These are phyloP conservation scores for Penicillium sp. DNA, from an alignment of 2,329 filamentous ascomycete genomes.

Conservation along the genomic window DNA sequence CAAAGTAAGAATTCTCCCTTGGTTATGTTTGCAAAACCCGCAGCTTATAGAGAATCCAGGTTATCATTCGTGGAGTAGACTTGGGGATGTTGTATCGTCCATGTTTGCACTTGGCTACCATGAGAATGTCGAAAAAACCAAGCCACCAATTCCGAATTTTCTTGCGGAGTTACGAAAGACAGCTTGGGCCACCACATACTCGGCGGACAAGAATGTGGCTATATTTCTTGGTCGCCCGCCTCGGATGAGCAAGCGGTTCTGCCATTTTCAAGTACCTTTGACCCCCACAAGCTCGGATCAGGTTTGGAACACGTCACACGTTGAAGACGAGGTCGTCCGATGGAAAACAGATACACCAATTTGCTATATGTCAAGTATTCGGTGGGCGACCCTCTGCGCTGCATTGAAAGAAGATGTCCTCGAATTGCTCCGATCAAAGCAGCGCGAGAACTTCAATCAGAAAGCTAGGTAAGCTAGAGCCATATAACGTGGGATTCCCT, in stretches of 20 bases:
- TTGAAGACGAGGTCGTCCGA: not conserved
- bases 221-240: constrained; percentile 51
- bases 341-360: constrained; percentile 5
- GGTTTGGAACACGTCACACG: constrained; percentile 10
- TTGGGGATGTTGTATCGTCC: constrained; percentile 48
- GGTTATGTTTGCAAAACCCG: not conserved
- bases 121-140: constrained; percentile 35
- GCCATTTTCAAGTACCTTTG: constrained; percentile 35
- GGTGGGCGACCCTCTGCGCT: constrained; percentile 29
- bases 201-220: constrained; percentile 48
- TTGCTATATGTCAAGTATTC: constrained; percentile 25
- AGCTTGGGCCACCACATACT: constrained; percentile 44
- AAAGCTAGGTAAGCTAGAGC: constrained; percentile 13
- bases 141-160: constrained; percentile 32
- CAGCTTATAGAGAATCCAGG: constrained; percentile 27
- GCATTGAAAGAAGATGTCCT: constrained; percentile 29
- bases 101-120: constrained; percentile 50
- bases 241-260: constrained; percentile 43
- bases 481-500: not conserved
- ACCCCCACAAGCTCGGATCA: not conserved
- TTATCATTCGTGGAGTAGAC: constrained; percentile 46
- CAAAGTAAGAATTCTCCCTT: constrained; percentile 38
- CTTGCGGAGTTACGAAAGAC: constrained; percentile 40
- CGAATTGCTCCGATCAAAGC: constrained; percentile 25
- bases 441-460: constrained; percentile 17